Conservation (phyloP, 345 rosid genomes). For the Aethionema arabicum region DNA sequence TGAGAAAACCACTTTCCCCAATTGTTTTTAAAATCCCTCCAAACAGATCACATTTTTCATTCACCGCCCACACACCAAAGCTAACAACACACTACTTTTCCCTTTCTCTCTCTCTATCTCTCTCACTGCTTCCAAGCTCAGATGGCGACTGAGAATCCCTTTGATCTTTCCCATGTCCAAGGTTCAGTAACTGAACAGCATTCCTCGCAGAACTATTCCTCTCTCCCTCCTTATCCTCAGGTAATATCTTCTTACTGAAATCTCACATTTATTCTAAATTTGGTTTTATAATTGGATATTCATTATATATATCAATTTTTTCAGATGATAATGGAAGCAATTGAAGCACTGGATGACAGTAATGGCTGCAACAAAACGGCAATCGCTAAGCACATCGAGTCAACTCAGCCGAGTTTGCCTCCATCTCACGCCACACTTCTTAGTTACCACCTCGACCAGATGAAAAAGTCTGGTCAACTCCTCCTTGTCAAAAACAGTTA, state of each 20-base stretch:
- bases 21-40: slow-evolving; percentile 3
- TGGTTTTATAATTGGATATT: not conserved
- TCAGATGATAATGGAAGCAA: slow-evolving; percentile 77
- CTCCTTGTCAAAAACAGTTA: slow-evolving; percentile 65
- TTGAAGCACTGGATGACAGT: slow-evolving; percentile 53
- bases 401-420: slow-evolving; percentile 50
- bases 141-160: slow-evolving; percentile 36
- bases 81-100: slow-evolving; percentile 13
- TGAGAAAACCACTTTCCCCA: slow-evolving; percentile 27
- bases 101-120: not conserved
- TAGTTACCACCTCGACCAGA: slow-evolving; percentile 57
- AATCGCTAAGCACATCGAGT: slow-evolving; percentile 64
- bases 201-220: slow-evolving; percentile 4
- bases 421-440: slow-evolving; percentile 60
- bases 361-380: slow-evolving; percentile 59
- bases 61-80: slow-evolving; percentile 4
- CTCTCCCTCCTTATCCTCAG: slow-evolving; percentile 42
- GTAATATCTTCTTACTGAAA: slow-evolving; percentile 16
- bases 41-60: slow-evolving; percentile 3
- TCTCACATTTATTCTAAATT: not conserved
- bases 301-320: not conserved
- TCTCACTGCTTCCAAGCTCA: slow-evolving; percentile 7
- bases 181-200: slow-evolving; percentile 7
- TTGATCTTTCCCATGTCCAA: slow-evolving; percentile 1
- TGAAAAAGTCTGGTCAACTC: slow-evolving; percentile 66